Evolutionary conservation across 225 moss, liverwort and hornwort genomes (phyloP).

Genomic region (Bryoerythrophyllum caledonicum): DNA sequence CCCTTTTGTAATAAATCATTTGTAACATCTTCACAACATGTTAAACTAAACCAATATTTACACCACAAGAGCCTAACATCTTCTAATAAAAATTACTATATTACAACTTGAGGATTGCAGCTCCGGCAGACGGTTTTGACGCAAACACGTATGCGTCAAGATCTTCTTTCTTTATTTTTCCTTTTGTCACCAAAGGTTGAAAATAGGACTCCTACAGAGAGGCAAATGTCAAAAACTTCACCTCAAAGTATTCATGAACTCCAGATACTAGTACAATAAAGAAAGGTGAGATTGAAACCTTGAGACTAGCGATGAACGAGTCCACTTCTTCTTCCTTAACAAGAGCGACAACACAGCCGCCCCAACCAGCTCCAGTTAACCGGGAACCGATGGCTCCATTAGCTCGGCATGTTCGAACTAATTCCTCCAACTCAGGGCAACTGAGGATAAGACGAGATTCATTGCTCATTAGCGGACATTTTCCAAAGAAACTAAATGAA

Average conservation of each 20-base stretch:
- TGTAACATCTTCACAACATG: too few relatives aligned
- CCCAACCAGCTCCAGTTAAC: constrained; percentile 97
- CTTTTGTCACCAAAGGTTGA: constrained; percentile 59
- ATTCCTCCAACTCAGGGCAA: constrained; percentile 88
- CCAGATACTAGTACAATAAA: too few relatives aligned
- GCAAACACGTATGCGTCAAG: constrained; percentile 72
- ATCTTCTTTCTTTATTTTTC: constrained; percentile 59
- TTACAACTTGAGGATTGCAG: constrained; percentile 59
- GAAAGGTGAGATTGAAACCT: constrained; percentile 1
- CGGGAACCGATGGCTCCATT: constrained; percentile 83
- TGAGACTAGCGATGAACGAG: constrained; percentile 69
- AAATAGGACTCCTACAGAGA: constrained; percentile 53
- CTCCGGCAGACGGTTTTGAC: constrained; percentile 87
- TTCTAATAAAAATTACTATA: too few relatives aligned
- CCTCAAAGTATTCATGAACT: too few relatives aligned
- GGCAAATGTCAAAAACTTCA: too few relatives aligned
- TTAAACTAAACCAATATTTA: too few relatives aligned
- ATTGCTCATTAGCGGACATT: too few relatives aligned
- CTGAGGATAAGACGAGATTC: constrained; percentile 4
- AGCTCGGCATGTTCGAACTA: constrained; percentile 65
- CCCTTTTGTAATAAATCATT: too few relatives aligned
- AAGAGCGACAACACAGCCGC: constrained; percentile 89
- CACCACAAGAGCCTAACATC: too few relatives aligned
- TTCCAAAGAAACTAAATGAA: too few relatives aligned
- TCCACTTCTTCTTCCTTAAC: constrained; percentile 68